Conservation (phyloP, 2,329 filamentous ascomycete genomes). For the Colletotrichum sp. region DNA sequence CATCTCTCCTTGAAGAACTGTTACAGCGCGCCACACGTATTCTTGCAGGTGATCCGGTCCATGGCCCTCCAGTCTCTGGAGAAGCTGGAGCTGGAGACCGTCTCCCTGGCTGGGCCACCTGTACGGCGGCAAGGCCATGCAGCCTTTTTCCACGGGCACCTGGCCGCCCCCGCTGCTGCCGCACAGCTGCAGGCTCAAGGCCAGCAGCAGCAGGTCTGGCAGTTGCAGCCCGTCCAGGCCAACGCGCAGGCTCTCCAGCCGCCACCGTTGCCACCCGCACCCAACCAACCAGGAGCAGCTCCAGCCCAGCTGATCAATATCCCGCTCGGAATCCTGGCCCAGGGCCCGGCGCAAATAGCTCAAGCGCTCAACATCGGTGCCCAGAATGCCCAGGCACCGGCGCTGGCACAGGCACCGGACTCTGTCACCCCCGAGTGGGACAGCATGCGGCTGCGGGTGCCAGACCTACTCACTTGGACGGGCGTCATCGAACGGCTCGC, state of each 20-base stretch:
- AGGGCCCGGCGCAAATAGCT: neutral
- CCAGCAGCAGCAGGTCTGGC: neutral
- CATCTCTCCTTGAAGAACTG: slow-evolving; percentile 71
- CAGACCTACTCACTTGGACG: slow-evolving; percentile 41
- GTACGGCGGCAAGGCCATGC: slow-evolving; percentile 13
- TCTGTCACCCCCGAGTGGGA: neutral
- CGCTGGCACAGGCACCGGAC: neutral
- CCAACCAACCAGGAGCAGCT: neutral
- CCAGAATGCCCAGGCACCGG: neutral
- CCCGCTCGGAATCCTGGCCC: neutral
- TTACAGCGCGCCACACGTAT: slow-evolving; percentile 66
- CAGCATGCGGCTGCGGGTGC: slow-evolving; percentile 19
- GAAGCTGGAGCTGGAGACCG: slow-evolving; percentile 64
- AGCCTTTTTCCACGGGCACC: slow-evolving; percentile 22
- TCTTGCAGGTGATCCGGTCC: slow-evolving; percentile 54
- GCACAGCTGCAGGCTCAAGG: neutral
- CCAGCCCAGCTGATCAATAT: neutral
- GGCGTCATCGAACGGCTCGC: slow-evolving; percentile 48
- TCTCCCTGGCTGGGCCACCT: slow-evolving; percentile 63
- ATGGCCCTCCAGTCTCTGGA: slow-evolving; percentile 54
- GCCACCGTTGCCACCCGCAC: slow-evolving; percentile 5
- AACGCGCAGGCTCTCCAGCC: neutral
- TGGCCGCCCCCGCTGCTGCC: neutral
- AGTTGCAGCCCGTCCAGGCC: neutral
- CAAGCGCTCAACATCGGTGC: neutral